These are phyloP conservation scores for Phytopythium ostracodes DNA, from an alignment of 352 stramenopile genomes.

Conservation along the genomic window DNA sequence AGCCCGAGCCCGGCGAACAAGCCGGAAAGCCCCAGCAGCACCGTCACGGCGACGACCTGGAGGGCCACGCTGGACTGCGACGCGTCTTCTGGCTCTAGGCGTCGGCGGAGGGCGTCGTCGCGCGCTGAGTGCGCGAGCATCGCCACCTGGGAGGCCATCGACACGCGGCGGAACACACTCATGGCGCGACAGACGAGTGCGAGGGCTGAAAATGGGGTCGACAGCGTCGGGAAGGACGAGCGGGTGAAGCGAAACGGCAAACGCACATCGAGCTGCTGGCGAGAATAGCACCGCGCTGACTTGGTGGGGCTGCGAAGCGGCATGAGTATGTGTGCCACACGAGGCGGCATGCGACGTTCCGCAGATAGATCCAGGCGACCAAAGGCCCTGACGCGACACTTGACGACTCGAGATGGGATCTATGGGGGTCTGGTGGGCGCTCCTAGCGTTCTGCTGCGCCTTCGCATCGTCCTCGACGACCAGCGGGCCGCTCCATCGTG, in stretches of 20 bases:
- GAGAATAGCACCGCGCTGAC: too few species aligned
- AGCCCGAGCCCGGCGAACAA: slow-evolving; percentile 94
- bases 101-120: slow-evolving; percentile 8
- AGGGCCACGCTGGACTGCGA: slow-evolving; percentile 21
- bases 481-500: background rate
- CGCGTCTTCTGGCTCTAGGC: background rate
- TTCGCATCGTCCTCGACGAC: background rate
- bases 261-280: background rate
- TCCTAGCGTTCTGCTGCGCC: background rate
- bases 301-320: too few species aligned
- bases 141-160: slow-evolving; percentile 8
- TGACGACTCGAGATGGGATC: background rate
- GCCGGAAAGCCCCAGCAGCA: slow-evolving; percentile 83
- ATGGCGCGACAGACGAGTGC: background rate
- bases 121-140: slow-evolving; percentile 7
- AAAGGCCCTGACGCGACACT: background rate
- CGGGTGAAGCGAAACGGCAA: background rate
- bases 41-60: slow-evolving; percentile 44
- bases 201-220: background rate
- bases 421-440: background rate
- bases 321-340: slow-evolving; percentile 3
- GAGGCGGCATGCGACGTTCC: background rate
- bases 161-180: slow-evolving; percentile 4
- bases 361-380: slow-evolving; percentile 1
- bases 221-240: too few species aligned